Evolutionary conservation across 495 filamentous ascomycete genomes (phyloP), one percentile per base, ranked within the genome.

Genomic region (Rhizodiscina lignyota): DNA sequence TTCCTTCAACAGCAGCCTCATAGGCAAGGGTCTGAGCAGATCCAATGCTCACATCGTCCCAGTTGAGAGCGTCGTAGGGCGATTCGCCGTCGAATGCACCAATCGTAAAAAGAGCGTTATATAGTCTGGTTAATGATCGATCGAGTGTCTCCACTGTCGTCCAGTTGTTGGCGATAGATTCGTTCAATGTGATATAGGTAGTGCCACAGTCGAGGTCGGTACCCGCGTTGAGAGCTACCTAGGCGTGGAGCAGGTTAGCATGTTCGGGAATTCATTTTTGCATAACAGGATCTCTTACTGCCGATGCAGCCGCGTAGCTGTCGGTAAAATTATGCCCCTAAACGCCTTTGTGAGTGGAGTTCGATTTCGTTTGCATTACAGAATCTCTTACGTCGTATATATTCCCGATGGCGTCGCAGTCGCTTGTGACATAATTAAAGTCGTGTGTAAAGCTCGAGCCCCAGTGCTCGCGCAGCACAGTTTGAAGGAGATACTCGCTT

Each of bases 161-260:
- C n/a, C n/a, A n/a, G n/a, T n/a, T n/a, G n/a, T n/a, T n/a, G n/a
- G n/a, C n/a, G n/a, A n/a, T n/a, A n/a, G n/a, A n/a, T 24, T 66
- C 61, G 30, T 69, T 57, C 4, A 60, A 46, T 36, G 63, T 50
- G 18, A 62, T 66, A 46, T 72, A 74, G 19, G 63, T 64, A 3
- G 62, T 60, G 0, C 72, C 74, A 41, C 73, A 78, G 44, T 77
- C 60, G 34, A 74, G 60, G 45, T 77, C 73, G 0, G 67, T 74
- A 0, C 74, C 74, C 1, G 72, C 69, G 37, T 61, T 63, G n/a
- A 74, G 50, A 10, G 64, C 54, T 13, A n/a, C n/a, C n/a, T n/a
- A n/a, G n/a, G n/a, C n/a, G n/a, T n/a, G n/a, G n/a, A n/a, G n/a
- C n/a, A n/a, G n/a, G n/a, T n/a, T n/a, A n/a, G n/a, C n/a, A n/a